Evolutionary conservation across 2,329 filamentous ascomycete species (phyloP), one percentile per base, ranked within the genome.

Genomic region (Podosphaera aphanis): DNA sequence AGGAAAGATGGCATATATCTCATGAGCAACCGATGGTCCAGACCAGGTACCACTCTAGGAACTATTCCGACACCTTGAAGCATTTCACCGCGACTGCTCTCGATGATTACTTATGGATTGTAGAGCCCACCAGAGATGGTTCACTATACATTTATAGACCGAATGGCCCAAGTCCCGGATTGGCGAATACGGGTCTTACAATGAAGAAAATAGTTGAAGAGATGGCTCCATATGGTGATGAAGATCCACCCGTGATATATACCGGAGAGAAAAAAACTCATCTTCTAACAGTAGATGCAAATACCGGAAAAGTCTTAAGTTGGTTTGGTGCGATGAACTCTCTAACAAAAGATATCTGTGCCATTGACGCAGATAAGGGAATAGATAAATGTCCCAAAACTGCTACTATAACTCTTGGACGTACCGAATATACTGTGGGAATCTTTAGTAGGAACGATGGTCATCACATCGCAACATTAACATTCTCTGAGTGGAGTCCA

Each of bases 91-190:
- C 75, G 20, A 59, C 61, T 27, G 64, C 70, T 29, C 77, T 90
- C 53, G 83, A 93, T 56, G 81, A 93, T 56, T 90, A 85, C 56
- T 68, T 93, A 41, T 98, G 90, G 84, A 86, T 93, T 46, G 83
- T 98, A 46, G 90, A 95, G 62, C 90, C 90, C 13, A 88, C 73
- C 52, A 76, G 79, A 52, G 81, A 93, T 60, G 90, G 90, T 3
- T 77, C 74, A 55, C 71, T 98, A 36, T 95, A 90, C 58, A 73
- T 93, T 44, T 90, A 90, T 68, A 74, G 77, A 20, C 83, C 85
- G 1, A 75, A 74, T 41, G 66, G 68, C 42, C 56, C 68, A 50
- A 61, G 70, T 55, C 59, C 67, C 50, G 71, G 75, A 29, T 66
- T 86, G 47, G 68, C 78, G 56, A 72, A 70, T 51, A 75, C 81